Evolutionary conservation across 164 flowering plant genomes (phyloP).

Genomic region (Piper longum): DNA sequence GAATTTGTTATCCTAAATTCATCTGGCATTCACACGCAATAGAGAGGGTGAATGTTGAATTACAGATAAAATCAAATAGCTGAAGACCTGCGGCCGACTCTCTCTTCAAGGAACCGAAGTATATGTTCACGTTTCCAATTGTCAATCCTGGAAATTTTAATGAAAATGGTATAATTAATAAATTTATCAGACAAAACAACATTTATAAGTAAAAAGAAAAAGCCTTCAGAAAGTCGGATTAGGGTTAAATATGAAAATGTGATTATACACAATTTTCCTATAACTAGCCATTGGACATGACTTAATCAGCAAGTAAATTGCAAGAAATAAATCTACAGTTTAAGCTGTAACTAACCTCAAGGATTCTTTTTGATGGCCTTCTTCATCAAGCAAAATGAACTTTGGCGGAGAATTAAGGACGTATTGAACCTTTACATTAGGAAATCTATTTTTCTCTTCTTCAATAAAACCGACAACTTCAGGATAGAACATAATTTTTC

Average conservation of each 20-base stretch:
- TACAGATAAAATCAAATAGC: neutral
- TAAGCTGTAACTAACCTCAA: conserved; percentile 39
- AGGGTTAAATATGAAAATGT: neutral
- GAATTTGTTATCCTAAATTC: too few relatives aligned
- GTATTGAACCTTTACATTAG: conserved; percentile 57
- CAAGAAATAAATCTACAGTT: too few relatives aligned
- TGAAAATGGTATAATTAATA: neutral
- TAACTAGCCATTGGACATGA: neutral
- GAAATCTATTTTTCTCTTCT: conserved; percentile 77
- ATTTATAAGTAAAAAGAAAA: neutral
- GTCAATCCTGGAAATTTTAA: conserved; percentile 42
- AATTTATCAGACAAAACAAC: neutral
- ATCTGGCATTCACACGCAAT: neutral
- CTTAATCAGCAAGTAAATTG: too few relatives aligned
- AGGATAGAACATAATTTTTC: conserved; percentile 89
- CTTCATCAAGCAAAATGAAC: conserved; percentile 69
- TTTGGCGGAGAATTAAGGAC: conserved; percentile 77
- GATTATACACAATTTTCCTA: neutral
- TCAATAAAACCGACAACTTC: conserved; percentile 79
- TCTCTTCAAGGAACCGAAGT: conserved; percentile 54
- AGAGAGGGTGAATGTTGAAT: neutral
- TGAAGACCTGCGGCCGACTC: conserved; percentile 34
- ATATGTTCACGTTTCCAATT: conserved; percentile 89
- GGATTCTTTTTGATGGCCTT: conserved; percentile 56
- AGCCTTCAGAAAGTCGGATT: too few relatives aligned